Evolutionary conservation across 2,329 filamentous ascomycete species (phyloP).

Genomic region (Alternaria incomplexa): DNA sequence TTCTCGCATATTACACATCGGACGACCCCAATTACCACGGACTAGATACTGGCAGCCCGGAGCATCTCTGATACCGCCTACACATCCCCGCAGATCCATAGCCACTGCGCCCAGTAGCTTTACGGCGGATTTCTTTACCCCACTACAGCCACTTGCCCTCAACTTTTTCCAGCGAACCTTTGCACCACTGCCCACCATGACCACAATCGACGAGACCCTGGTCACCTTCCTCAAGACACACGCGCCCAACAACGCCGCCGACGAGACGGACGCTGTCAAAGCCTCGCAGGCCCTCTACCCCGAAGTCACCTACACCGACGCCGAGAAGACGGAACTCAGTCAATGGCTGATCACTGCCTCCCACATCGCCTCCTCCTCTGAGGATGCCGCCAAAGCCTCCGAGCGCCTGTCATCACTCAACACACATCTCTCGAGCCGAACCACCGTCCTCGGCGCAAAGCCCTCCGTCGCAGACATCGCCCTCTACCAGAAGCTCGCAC

Average conservation of each 20-base stretch:
- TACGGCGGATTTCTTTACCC: slow-evolving; percentile 40
- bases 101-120: slow-evolving; percentile 20
- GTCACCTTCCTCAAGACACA: slow-evolving; percentile 45
- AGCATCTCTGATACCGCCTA: slow-evolving; percentile 3
- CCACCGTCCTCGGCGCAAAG: slow-evolving; percentile 87
- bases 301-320: slow-evolving; percentile 72
- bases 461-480: slow-evolving; percentile 86
- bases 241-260: slow-evolving; percentile 46
- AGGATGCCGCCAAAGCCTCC: slow-evolving; percentile 63
- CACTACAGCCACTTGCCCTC: slow-evolving; percentile 34
- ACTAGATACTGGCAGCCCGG: slow-evolving; percentile 11
- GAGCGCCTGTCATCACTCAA: slow-evolving; percentile 81
- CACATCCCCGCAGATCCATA: slow-evolving; percentile 10
- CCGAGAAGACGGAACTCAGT: slow-evolving; percentile 85
- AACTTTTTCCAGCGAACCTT: slow-evolving; percentile 38
- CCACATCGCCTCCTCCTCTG: slow-evolving; percentile 66
- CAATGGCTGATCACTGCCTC: slow-evolving; percentile 85
- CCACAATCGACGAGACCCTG: slow-evolving; percentile 45
- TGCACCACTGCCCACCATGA: slow-evolving; percentile 37
- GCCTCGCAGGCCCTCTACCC: slow-evolving; percentile 69
- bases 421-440: slow-evolving; percentile 83
- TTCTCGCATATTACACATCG: slow-evolving; percentile 32
- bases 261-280: slow-evolving; percentile 48
- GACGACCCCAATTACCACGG: slow-evolving; percentile 25
- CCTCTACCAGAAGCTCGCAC: slow-evolving; percentile 78